Base-by-base conservation (phyloP, 2,329 filamentous ascomycete genomes). In the Botrytis fabae region DNA sequence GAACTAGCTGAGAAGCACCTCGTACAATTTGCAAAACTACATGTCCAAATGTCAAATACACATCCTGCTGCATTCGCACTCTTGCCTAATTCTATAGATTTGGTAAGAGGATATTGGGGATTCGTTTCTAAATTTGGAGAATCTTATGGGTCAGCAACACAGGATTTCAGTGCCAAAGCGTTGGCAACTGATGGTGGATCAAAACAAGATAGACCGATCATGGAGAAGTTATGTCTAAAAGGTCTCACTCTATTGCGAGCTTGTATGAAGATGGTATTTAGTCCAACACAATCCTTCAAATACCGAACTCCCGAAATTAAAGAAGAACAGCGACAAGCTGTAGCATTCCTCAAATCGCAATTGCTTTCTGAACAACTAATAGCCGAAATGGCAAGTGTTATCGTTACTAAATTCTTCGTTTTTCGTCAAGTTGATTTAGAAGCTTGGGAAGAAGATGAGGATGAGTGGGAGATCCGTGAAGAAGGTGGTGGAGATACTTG, bases 391-490 rank as follows among this genome's bases (percentile, higher is more conserved):
- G 93, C 96, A 80, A 93, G 96, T 76, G 86, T 91, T 20, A 90
- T 97, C 72, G 93, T 99, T 69, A 94, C 92, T 1, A 91, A 92
- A 78, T 93, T 97, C 77, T 96, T 99, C 80, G 88, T 96, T 54
- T 96, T 98, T 81, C 90, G 94, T 48, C 89, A 92, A 74, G 90
- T 90, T 69, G 96, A 99, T 81, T 87, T 98, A 1, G 90, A 94
- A 75, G 92, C 94, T 73, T 99, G 96, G 96, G 92, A 97, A 80
- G 92, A 97, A 79, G 94, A 97, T 73, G 94, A 95, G 0, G 94
- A 99, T 81, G 94, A 97, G 71, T 99, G 96, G 95, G 95, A 98
- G 81, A 91, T 93, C 76, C 90, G 92, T 78, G 94, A 98, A 84
- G 94, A 97, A 79, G 92, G 91, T 74, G 89, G 93, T 74, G 91